phyloP scores from a whole-genome alignment of 306 rosid genomes.

The Fagus sylvatica region DNA sequence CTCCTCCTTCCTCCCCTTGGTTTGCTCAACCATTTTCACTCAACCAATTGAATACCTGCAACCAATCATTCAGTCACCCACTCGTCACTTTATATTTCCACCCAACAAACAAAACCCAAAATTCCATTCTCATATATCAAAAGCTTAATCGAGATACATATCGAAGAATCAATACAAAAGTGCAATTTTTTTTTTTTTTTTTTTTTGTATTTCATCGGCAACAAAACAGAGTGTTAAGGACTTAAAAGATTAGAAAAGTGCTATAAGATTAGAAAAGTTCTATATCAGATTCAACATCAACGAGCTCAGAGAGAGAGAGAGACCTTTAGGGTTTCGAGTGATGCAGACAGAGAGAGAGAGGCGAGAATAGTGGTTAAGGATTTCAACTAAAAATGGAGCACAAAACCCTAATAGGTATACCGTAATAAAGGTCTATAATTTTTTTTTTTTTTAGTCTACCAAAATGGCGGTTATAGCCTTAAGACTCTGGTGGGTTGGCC shows the following conservation, averaged over 20 bases:
- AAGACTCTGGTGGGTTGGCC: not conserved
- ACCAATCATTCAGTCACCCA: not conserved
- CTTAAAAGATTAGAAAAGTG: not conserved
- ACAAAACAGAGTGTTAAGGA: not conserved
- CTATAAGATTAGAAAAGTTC: not conserved
- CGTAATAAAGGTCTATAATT: not conserved
- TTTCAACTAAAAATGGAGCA: conserved; percentile 5
- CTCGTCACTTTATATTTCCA: not conserved
- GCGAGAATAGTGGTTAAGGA: not conserved
- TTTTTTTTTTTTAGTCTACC: not conserved
- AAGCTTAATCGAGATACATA: not conserved
- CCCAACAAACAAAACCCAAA: not conserved
- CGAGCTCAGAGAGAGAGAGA: not conserved
- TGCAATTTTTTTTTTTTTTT: not conserved
- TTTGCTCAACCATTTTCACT: conserved; percentile 77
- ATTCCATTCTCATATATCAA: not conserved
- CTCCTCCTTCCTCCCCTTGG: conserved; percentile 83
- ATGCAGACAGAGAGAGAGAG: conserved; percentile 7
- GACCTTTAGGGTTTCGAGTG: conserved; percentile 21
- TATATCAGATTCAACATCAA: too few relatives aligned
- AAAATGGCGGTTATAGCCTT: not conserved
- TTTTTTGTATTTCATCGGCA: not conserved
- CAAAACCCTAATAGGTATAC: conserved; percentile 33
- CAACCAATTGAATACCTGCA: conserved; percentile 43
- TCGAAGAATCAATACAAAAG: not conserved